Conservation (phyloP, 208 protist genomes). For the Leishmania turanica region DNA sequence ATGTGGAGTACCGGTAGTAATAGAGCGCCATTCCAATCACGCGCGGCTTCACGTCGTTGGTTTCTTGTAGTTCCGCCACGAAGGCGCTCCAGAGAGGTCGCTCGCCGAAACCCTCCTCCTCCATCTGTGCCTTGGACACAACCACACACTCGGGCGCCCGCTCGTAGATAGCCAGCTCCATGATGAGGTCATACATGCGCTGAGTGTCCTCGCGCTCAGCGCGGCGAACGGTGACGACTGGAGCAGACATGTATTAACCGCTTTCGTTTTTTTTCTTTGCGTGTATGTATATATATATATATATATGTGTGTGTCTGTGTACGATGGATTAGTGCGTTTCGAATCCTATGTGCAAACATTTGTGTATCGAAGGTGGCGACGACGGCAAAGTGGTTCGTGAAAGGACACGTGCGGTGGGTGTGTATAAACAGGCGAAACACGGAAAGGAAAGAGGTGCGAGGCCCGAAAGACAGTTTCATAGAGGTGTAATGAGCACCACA, state of each 20-base stretch:
- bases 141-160: conserved; percentile 35
- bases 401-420: neutral
- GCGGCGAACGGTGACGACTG: conserved; percentile 31
- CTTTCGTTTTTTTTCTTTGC: neutral
- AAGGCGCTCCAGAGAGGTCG: conserved; percentile 43
- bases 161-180: conserved; percentile 52
- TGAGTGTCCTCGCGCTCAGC: conserved; percentile 33
- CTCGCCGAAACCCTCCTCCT: conserved; percentile 38
- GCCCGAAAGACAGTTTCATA: neutral
- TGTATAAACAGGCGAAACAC: neutral
- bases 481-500: neutral
- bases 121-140: conserved; percentile 42
- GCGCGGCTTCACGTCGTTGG: conserved; percentile 5
- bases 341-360: neutral
- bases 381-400: neutral
- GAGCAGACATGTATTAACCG: neutral
- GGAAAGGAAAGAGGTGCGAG: neutral
- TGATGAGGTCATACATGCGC: conserved; percentile 42
- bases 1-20: conserved; percentile 62
- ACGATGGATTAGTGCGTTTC: neutral
- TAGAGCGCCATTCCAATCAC: conserved; percentile 58
- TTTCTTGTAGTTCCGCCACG: conserved; percentile 40
- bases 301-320: neutral
- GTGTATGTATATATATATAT: neutral
- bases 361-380: neutral